Conservation (phyloP, 768 basidiomycete species). For the Sutorius australiensis region DNA sequence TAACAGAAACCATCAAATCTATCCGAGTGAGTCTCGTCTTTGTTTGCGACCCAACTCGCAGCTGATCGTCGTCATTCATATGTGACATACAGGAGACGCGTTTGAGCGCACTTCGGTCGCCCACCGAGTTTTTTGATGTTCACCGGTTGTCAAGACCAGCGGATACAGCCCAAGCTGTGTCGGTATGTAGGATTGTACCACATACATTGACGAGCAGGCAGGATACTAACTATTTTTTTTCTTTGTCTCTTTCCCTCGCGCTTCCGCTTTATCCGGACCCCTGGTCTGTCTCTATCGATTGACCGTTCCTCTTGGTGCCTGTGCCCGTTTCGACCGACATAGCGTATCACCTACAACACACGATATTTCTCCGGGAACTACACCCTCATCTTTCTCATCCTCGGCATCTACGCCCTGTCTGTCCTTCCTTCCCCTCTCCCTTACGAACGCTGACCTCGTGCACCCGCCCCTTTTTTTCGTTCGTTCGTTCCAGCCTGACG, state of each 20-base stretch:
- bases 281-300: too few relatives aligned
- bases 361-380: conserved; percentile 93
- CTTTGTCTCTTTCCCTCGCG: too few relatives aligned
- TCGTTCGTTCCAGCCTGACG: conserved; percentile 51
- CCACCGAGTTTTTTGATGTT: conserved; percentile 78
- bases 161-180: conserved; percentile 74
- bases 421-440: conserved; percentile 21
- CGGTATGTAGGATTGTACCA: conserved; percentile 43
- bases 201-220: not conserved
- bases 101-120: conserved; percentile 68
- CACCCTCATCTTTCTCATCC: conserved; percentile 65
- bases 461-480: not conserved
- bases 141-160: conserved; percentile 82
- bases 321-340: not conserved
- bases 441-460: not conserved
- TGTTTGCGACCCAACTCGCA: not conserved
- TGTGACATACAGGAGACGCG: conserved; percentile 59
- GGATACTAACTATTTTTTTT: not conserved
- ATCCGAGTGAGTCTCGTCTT: conserved; percentile 53
- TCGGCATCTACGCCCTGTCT: conserved; percentile 87
- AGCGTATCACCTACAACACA: conserved; percentile 95
- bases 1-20: conserved; percentile 63
- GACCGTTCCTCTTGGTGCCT: too few relatives aligned
- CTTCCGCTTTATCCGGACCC: too few relatives aligned
- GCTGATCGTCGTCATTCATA: not conserved